A percentile compares a stretch with the other conserved stretches of the same genome.
Evolutionary conservation across 2,329 filamentous ascomycete genomes (phyloP).

Genomic region (Claviceps citrina): DNA sequence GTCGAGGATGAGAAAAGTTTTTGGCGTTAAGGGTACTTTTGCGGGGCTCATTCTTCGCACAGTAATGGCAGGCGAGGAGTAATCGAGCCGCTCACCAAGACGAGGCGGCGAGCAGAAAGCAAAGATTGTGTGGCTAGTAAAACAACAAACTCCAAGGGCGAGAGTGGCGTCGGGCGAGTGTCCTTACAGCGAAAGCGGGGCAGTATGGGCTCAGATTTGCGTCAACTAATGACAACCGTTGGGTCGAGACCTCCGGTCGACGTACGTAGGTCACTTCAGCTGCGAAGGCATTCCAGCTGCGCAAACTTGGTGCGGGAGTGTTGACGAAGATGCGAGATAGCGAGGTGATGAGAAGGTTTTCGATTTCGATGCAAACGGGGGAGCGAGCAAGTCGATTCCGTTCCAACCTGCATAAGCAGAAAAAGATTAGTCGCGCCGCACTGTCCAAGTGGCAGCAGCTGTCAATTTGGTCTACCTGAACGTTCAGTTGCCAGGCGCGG

Average conservation of each 20-base stretch:
- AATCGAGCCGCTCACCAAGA: conserved; percentile 1
- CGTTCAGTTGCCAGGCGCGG: neutral
- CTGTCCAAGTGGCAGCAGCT: conserved; percentile 1
- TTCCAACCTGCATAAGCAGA: neutral
- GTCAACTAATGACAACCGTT: neutral
- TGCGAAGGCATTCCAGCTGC: neutral
- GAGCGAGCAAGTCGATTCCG: neutral
- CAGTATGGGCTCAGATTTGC: neutral
- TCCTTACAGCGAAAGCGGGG: conserved; percentile 4
- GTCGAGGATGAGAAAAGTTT: conserved; percentile 14
- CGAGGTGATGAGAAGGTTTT: neutral
- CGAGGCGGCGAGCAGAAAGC: conserved; percentile 1
- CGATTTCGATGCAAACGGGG: neutral
- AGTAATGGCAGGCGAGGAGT: conserved; percentile 1
- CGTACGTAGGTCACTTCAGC: neutral
- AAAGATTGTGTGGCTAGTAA: conserved; percentile 2
- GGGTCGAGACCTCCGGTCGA: neutral
- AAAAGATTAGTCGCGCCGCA: neutral
- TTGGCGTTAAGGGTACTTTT: conserved; percentile 10
- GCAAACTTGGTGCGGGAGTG: neutral
- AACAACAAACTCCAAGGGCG: neutral
- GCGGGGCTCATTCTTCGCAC: conserved; percentile 7
- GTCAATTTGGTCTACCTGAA: neutral
- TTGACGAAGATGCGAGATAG: neutral
- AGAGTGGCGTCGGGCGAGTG: conserved; percentile 4